A percentile compares a stretch with the other conserved stretches of the same genome.
phyloP scores from a whole-genome alignment of 345 rosid species.

The Eucalyptus cloeziana region DNA sequence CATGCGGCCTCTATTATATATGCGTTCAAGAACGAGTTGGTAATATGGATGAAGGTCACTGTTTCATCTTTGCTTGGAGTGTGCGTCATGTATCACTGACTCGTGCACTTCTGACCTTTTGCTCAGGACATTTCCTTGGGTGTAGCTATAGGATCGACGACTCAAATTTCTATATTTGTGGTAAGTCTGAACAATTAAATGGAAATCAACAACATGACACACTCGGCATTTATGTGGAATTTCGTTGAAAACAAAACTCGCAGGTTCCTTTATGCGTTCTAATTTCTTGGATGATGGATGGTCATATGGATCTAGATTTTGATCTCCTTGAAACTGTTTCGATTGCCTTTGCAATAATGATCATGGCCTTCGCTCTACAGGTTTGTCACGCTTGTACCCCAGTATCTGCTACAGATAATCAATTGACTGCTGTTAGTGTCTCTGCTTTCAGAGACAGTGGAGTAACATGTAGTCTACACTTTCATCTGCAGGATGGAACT shows the following conservation, averaged over 20 bases:
- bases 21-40: constrained; percentile 77
- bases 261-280: constrained; percentile 81
- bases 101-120: neutral
- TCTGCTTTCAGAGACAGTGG: neutral
- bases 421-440: neutral
- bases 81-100: neutral
- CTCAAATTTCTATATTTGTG: constrained; percentile 90
- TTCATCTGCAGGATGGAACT: constrained; percentile 61
- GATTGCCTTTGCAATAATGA: constrained; percentile 54
- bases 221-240: neutral
- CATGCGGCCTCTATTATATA: constrained; percentile 87
- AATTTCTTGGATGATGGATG: constrained; percentile 66
- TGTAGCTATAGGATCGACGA: constrained; percentile 77
- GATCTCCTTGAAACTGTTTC: constrained; percentile 72
- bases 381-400: constrained; percentile 3
- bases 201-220: neutral
- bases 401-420: neutral
- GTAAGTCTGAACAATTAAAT: constrained; percentile 14
- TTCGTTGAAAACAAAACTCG: neutral
- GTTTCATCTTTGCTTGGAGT: neutral
- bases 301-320: constrained; percentile 81
- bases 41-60: neutral
- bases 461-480: neutral
- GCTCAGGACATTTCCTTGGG: constrained; percentile 82
- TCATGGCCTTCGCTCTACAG: constrained; percentile 74